Evolutionary conservation across 78 protist genomes (phyloP).

Genomic region (Cavenderia fasciculata): DNA sequence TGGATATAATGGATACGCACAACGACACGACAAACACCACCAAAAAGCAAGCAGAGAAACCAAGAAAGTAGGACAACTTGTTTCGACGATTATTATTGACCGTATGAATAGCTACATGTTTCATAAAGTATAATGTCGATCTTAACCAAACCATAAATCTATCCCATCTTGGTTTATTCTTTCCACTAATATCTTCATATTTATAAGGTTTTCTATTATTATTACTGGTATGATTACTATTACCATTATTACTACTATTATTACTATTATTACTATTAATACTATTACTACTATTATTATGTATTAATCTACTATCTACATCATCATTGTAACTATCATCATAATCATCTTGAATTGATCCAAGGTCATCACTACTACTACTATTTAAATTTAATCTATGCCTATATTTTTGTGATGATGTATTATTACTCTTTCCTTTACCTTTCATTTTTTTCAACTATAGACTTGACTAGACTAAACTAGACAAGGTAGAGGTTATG

Average conservation of each 20-base stretch:
- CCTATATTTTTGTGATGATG: constrained; percentile 3
- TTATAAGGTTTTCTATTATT: neutral
- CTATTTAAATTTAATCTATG: neutral
- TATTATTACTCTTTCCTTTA: neutral
- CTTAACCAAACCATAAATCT: neutral
- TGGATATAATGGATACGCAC: constrained; percentile 71
- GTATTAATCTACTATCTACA: neutral
- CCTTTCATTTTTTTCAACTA: too few relatives aligned
- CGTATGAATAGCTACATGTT: constrained; percentile 34
- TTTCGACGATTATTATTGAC: constrained; percentile 3
- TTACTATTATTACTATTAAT: neutral
- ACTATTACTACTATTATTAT: neutral
- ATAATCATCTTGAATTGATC: too few relatives aligned
- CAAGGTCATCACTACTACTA: neutral
- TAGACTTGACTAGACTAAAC: too few relatives aligned
- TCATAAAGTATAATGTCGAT: constrained; percentile 13
- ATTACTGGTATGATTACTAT: neutral
- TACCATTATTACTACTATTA: constrained; percentile 12
- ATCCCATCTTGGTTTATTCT: neutral
- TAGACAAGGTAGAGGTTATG: too few relatives aligned
- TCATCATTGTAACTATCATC: neutral
- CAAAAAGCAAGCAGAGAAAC: constrained; percentile 79
- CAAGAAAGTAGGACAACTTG: constrained; percentile 52
- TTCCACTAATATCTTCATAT: neutral
- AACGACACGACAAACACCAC: constrained; percentile 78